phyloP scores from a whole-genome alignment of 176 grass and related monocot species.

The Cenchrus fungigraminus region DNA sequence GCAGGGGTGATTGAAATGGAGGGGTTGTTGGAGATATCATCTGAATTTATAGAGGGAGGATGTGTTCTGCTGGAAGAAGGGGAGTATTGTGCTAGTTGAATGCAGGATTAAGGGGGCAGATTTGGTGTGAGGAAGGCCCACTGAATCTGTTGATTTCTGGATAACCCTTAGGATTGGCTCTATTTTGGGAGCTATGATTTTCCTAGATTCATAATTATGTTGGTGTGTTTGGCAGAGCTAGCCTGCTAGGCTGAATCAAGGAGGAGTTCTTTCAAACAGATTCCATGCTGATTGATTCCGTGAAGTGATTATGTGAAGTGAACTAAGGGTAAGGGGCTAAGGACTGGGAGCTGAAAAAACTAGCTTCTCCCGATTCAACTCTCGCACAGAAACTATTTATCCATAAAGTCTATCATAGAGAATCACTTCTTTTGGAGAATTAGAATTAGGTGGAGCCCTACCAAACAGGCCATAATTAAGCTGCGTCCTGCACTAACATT shows the following conservation, averaged over 20 bases:
- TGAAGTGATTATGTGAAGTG: too few relatives aligned
- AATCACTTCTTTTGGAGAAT: too few relatives aligned
- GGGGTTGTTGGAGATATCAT: background rate
- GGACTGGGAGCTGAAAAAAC: too few relatives aligned
- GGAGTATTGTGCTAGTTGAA: background rate
- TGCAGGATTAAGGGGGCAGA: background rate
- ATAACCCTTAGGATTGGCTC: background rate
- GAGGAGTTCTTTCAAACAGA: too few relatives aligned
- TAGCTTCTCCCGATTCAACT: too few relatives aligned
- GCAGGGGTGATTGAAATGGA: background rate
- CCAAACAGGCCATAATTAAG: background rate
- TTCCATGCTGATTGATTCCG: too few relatives aligned
- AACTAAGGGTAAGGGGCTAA: too few relatives aligned
- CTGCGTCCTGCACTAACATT: background rate
- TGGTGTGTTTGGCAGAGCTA: too few relatives aligned
- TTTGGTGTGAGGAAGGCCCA: background rate
- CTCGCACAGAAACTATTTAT: too few relatives aligned
- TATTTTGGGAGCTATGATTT: background rate
- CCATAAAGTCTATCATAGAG: too few relatives aligned
- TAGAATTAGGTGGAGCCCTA: too few relatives aligned
- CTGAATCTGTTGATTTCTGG: background rate
- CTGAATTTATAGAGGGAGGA: background rate
- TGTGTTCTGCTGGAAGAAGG: background rate
- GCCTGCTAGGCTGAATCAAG: too few relatives aligned
- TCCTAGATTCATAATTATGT: background rate